Conservation (phyloP, 108 stramenopile genomes). For the Stephanodiscus triporus region DNA sequence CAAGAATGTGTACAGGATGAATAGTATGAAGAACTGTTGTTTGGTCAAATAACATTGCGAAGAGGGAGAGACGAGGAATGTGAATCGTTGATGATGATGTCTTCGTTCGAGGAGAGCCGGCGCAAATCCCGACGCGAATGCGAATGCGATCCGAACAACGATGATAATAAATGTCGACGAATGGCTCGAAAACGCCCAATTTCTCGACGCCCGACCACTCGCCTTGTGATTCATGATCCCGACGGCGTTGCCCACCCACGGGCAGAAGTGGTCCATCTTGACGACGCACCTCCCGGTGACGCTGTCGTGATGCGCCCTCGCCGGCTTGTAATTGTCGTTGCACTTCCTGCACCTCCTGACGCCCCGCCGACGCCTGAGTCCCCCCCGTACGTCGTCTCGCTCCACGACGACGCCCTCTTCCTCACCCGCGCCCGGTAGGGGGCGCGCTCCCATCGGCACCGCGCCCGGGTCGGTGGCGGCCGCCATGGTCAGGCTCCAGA, state of each 20-base stretch:
- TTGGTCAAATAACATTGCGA: no score
- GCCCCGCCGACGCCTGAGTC: conserved; percentile 49
- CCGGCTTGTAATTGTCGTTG: conserved; percentile 82
- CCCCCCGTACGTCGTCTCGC: conserved; percentile 31
- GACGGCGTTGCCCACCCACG: conserved; percentile 98
- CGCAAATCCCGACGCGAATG: no score
- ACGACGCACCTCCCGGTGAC: conserved; percentile 87
- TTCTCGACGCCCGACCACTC: background rate
- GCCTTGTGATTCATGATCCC: conserved; percentile 90
- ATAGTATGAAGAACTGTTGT: conserved; percentile 91
- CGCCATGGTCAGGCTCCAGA: conserved; percentile 68
- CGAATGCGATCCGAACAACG: no score
- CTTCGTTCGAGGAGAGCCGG: no score
- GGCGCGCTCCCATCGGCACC: conserved; percentile 83
- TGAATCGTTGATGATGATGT: background rate
- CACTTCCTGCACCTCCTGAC: conserved; percentile 78
- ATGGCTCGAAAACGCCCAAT: no score
- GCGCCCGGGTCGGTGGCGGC: conserved; percentile 79
- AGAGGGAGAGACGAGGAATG: conserved; percentile 40
- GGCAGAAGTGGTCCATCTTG: conserved; percentile 60
- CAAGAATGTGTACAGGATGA: conserved; percentile 89
- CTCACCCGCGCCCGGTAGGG: conserved; percentile 49
- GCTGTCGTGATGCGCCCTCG: conserved; percentile 84
- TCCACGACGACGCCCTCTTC: conserved; percentile 25
- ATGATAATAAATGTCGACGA: no score